phyloP scores from a whole-genome alignment of 192 early-diverging fungal species.

The Coemansia sp. region DNA sequence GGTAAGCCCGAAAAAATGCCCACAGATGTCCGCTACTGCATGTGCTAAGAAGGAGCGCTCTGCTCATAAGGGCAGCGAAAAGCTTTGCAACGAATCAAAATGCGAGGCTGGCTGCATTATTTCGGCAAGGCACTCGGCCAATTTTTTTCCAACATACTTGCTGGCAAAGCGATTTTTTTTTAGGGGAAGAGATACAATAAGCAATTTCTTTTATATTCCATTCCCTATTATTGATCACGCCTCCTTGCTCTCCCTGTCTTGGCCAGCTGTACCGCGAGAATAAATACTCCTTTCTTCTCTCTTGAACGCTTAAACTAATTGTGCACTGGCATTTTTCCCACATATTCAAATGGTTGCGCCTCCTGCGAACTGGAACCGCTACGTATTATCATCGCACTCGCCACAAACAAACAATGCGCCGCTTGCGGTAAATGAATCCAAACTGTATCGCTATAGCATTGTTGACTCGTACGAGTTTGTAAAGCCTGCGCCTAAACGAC shows the following conservation, averaged over 20 bases:
- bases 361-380: conserved; percentile 32
- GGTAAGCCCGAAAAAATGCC: conserved; percentile 51
- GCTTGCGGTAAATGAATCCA: conserved; percentile 9
- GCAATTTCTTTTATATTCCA: too few relatives aligned
- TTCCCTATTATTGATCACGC: conserved; percentile 6
- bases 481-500: conserved; percentile 62
- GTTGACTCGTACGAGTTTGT: conserved; percentile 63
- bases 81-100: background rate
- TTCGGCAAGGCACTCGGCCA: conserved; percentile 10
- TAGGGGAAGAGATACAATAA: too few relatives aligned
- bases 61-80: too few relatives aligned
- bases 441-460: conserved; percentile 32
- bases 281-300: too few relatives aligned
- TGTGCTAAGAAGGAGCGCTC: background rate
- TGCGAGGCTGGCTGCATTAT: background rate
- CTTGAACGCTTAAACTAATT: too few relatives aligned
- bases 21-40: conserved; percentile 8
- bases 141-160: background rate
- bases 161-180: too few relatives aligned
- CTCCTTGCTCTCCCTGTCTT: background rate
- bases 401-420: background rate
- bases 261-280: background rate
- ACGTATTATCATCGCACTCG: conserved; percentile 16
- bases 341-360: conserved; percentile 34
- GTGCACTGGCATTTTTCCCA: background rate